phyloP scores from a whole-genome alignment of 108 stramenopile species.

The Aureococcus anophagefferens region DNA sequence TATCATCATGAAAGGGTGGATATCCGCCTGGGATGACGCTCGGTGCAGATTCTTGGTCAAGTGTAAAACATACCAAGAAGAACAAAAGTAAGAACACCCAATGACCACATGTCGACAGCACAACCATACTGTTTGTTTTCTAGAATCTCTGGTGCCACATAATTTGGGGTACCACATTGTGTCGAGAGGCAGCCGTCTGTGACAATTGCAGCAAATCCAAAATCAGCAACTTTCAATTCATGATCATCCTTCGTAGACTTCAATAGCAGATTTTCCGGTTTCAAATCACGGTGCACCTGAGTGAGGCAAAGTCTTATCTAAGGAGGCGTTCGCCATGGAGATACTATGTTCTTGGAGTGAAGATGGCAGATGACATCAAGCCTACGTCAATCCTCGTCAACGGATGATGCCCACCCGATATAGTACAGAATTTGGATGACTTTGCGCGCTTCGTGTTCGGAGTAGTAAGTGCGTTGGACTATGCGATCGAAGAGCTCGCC shows the following conservation, averaged over 20 bases:
- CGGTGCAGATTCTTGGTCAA: no score
- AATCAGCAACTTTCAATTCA: conserved; percentile 89
- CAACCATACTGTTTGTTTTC: conserved; percentile 18
- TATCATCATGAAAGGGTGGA: conserved; percentile 83
- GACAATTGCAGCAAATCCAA: conserved; percentile 86
- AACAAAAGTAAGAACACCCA: conserved; percentile 91
- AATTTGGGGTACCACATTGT: conserved; percentile 81
- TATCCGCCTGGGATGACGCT: no score
- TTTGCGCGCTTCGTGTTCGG: background rate
- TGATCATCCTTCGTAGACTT: conserved; percentile 66
- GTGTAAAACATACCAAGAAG: conserved; percentile 87
- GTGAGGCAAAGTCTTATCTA: no score
- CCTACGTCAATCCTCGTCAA: no score
- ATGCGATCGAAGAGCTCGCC: conserved; percentile 14
- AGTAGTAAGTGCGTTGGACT: background rate
- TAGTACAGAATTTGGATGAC: background rate
- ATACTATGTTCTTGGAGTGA: conserved; percentile 16
- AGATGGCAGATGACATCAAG: background rate
- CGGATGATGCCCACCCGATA: no score
- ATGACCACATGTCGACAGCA: conserved; percentile 83
- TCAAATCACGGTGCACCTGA: conserved; percentile 83
- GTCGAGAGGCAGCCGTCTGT: conserved; percentile 53
- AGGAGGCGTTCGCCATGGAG: no score
- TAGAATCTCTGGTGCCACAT: conserved; percentile 28
- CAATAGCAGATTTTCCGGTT: conserved; percentile 88